phyloP scores from a whole-genome alignment of 2,329 filamentous ascomycete species.

The Sporothrix protearum region DNA sequence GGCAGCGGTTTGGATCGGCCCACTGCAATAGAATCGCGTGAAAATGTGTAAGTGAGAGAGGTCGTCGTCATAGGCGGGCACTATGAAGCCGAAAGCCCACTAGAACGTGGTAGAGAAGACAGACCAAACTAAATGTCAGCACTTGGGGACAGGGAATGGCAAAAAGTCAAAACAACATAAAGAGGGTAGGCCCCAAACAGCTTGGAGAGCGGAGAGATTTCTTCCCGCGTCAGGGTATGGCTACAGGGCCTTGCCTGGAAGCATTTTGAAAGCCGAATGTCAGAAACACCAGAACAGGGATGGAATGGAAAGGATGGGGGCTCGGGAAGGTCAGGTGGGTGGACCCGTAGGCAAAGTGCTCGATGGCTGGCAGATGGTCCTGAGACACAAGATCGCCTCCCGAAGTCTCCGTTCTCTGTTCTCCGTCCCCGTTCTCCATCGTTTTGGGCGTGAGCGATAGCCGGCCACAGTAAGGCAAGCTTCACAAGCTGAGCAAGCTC shows the following conservation, averaged over 20 bases:
- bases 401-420: background rate
- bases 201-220: background rate
- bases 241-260: background rate
- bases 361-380: background rate
- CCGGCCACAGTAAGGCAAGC: background rate
- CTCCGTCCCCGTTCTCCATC: background rate
- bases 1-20: background rate
- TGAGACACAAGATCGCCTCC: slow-evolving; percentile 14
- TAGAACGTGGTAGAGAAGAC: background rate
- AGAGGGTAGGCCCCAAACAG: background rate
- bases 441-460: background rate
- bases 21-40: slow-evolving; percentile 7
- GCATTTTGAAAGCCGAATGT: background rate
- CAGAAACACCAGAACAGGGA: background rate
- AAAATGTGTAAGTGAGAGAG: slow-evolving; percentile 14
- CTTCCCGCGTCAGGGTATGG: slow-evolving; percentile 3
- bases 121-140: background rate
- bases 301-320: background rate
- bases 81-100: background rate
- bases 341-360: background rate
- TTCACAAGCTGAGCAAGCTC: background rate
- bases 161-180: background rate
- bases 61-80: background rate
- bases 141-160: background rate
- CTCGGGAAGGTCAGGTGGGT: background rate